Evolutionary conservation across 2,329 filamentous ascomycete genomes (phyloP).

Genomic region (Didymella keratinophila): DNA sequence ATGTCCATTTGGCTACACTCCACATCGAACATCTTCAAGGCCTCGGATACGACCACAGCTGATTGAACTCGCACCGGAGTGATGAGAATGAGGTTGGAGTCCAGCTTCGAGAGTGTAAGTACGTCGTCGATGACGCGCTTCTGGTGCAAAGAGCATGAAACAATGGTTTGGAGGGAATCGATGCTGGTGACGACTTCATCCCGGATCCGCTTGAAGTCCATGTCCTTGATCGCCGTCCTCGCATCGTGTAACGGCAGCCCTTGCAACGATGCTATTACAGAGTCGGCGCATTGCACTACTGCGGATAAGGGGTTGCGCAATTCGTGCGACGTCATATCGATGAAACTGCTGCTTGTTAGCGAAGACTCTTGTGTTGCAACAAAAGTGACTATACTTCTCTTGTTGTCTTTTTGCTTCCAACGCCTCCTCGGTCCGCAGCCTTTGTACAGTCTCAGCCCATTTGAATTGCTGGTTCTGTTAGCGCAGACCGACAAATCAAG

Average conservation of each 20-base stretch:
- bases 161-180: conserved; percentile 45
- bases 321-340: conserved; percentile 51
- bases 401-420: conserved; percentile 50
- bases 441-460: conserved; percentile 49
- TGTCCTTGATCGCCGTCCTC: conserved; percentile 11
- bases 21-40: conserved; percentile 41
- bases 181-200: conserved; percentile 35
- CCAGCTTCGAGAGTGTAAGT: conserved; percentile 46
- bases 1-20: conserved; percentile 46
- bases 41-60: conserved; percentile 32
- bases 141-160: conserved; percentile 51
- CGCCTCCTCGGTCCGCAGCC: conserved; percentile 45
- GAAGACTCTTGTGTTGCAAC: too few species aligned
- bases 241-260: conserved; percentile 5
- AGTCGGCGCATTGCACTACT: conserved; percentile 54
- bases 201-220: conserved; percentile 19
- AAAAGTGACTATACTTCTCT: conserved; percentile 35
- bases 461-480: conserved; percentile 38
- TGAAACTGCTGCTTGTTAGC: conserved; percentile 33
- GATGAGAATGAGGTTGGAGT: conserved; percentile 39
- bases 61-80: conserved; percentile 37
- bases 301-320: conserved; percentile 46
- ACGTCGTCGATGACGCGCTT: conserved; percentile 54
- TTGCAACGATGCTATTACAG: conserved; percentile 39
- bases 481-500: neutral